phyloP scores from a whole-genome alignment of 306 rosid genomes.

The Rosa multiflora region DNA sequence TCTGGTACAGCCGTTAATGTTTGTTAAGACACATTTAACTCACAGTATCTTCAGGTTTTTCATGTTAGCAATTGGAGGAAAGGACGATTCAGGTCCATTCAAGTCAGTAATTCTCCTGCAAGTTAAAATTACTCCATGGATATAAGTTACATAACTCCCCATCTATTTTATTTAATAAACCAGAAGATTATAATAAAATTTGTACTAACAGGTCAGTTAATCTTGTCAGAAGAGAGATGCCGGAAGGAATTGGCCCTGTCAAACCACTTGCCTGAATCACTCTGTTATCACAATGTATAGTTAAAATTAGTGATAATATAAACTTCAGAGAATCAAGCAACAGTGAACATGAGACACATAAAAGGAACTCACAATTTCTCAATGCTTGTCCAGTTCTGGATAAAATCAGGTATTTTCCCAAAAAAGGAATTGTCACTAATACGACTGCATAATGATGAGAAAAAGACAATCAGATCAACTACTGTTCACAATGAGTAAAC shows the following conservation, averaged over 20 bases:
- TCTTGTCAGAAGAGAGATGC: slow-evolving; percentile 34
- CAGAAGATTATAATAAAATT: too few species aligned
- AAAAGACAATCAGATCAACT: background rate
- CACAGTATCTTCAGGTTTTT: slow-evolving; percentile 42
- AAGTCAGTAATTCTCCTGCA: slow-evolving; percentile 79
- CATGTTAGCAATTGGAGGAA: slow-evolving; percentile 48
- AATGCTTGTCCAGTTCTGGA: slow-evolving; percentile 54
- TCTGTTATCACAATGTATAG: too few species aligned
- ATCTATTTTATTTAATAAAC: background rate
- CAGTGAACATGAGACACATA: background rate
- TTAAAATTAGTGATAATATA: background rate
- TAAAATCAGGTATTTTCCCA: slow-evolving; percentile 57
- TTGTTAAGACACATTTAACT: slow-evolving; percentile 31
- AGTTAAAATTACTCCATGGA: slow-evolving; percentile 16
- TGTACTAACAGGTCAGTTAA: slow-evolving; percentile 56
- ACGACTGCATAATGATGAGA: slow-evolving; percentile 46
- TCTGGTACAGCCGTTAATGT: background rate
- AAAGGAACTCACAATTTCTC: slow-evolving; percentile 43
- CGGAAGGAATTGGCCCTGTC: slow-evolving; percentile 69
- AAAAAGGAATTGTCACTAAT: slow-evolving; percentile 53
- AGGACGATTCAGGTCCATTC: slow-evolving; percentile 45
- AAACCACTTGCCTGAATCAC: slow-evolving; percentile 59
- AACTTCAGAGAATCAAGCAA: background rate
- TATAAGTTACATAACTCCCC: background rate
- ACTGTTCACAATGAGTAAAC: background rate